Conservation (phyloP, 805 yeast genomes). For the Metschnikowia lunata region DNA sequence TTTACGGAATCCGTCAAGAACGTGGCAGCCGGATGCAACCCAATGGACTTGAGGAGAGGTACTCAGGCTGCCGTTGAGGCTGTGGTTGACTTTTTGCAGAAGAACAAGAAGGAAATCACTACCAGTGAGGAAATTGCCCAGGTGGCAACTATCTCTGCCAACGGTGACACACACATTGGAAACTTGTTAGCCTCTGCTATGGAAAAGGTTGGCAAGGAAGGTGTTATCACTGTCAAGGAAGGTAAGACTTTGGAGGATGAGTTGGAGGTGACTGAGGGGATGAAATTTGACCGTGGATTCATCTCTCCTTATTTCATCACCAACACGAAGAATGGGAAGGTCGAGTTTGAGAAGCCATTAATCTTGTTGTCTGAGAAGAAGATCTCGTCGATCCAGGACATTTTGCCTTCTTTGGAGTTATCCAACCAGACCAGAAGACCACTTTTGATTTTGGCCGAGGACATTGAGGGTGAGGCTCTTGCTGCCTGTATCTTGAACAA, state of each 20-base stretch:
- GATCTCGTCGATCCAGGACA: conserved; percentile 83
- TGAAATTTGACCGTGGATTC: conserved; percentile 97
- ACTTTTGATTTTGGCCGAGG: conserved; percentile 88
- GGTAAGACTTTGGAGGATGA: conserved; percentile 97
- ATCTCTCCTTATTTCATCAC: conserved; percentile 96
- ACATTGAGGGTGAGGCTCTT: conserved; percentile 95
- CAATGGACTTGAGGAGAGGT: conserved; percentile 97
- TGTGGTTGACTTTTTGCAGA: conserved; percentile 76
- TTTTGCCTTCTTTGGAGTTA: conserved; percentile 87
- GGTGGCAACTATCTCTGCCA: conserved; percentile 96
- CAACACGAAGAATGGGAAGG: conserved; percentile 87
- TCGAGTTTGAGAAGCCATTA: conserved; percentile 92
- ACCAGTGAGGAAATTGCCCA: conserved; percentile 94
- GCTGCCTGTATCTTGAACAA: conserved; percentile 97
- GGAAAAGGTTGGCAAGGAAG: conserved; percentile 99
- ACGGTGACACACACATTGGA: conserved; percentile 93
- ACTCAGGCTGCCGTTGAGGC: conserved; percentile 95
- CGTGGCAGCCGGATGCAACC: conserved; percentile 98
- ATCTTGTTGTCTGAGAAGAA: conserved; percentile 87
- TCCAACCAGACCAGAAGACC: conserved; percentile 94
- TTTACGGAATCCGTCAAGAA: conserved; percentile 93
- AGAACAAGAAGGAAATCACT: conserved; percentile 88
- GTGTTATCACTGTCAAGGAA: conserved; percentile 96
- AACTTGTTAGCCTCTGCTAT: conserved; percentile 87
- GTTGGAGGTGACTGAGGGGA: conserved; percentile 94